A percentile compares a stretch with the other conserved stretches of the same genome.
phyloP scores from a whole-genome alignment of 2,329 filamentous ascomycete species.

The Coniochaeta sp. region DNA sequence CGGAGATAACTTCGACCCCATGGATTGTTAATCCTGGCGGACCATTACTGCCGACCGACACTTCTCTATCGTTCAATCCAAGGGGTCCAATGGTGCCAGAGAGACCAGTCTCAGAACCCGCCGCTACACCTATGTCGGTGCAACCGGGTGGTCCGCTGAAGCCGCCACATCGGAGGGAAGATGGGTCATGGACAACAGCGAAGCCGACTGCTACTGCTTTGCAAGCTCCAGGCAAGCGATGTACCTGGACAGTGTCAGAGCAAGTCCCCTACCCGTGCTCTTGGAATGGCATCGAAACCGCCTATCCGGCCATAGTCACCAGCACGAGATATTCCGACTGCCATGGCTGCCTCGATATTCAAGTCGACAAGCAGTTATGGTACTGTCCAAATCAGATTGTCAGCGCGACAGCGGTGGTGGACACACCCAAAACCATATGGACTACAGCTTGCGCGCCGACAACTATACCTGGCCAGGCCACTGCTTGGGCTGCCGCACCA shows the following conservation, averaged over 20 bases:
- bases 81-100: slow-evolving; percentile 3
- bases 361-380: slow-evolving; percentile 12
- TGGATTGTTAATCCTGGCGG: not conserved
- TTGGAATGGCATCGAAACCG: slow-evolving; percentile 17
- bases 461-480: not conserved
- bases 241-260: slow-evolving; percentile 19
- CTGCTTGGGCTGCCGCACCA: not conserved
- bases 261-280: slow-evolving; percentile 20
- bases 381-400: slow-evolving; percentile 20
- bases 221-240: slow-evolving; percentile 8
- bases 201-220: not conserved
- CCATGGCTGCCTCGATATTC: slow-evolving; percentile 20
- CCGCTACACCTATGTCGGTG: not conserved
- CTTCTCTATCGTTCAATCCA: slow-evolving; percentile 6
- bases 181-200: not conserved
- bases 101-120: not conserved
- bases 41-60: not conserved
- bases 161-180: not conserved
- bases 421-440: slow-evolving; percentile 18
- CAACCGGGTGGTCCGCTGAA: not conserved
- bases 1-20: slow-evolving; percentile 21
- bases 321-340: slow-evolving; percentile 21
- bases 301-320: slow-evolving; percentile 20
- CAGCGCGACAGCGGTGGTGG: slow-evolving; percentile 11
- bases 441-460: slow-evolving; percentile 19